A percentile compares a stretch with the other conserved stretches of the same genome.
phyloP scores from a whole-genome alignment of 768 basidiomycete species.

The Hysterangium stoloniferum region DNA sequence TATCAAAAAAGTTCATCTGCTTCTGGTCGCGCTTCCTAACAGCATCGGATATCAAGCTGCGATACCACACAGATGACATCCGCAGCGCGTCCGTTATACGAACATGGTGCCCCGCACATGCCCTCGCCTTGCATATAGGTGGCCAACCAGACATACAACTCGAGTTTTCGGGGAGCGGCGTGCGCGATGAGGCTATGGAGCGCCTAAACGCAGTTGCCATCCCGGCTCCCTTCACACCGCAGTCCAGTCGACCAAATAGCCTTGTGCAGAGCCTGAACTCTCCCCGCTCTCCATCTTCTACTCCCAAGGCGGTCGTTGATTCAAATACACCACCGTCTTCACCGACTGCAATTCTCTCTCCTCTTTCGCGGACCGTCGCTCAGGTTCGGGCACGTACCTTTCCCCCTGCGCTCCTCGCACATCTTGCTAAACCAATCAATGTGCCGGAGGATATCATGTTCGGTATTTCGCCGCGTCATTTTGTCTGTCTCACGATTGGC shows the following conservation, averaged over 20 bases:
- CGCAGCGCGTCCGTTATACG: conserved; percentile 26
- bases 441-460: conserved; percentile 11
- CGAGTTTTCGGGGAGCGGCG: conserved; percentile 35
- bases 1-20: conserved; percentile 32
- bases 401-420: conserved; percentile 27
- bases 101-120: conserved; percentile 22
- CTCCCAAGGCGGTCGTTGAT: conserved; percentile 9
- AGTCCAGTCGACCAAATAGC: conserved; percentile 7
- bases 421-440: conserved; percentile 16
- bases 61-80: conserved; percentile 31
- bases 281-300: conserved; percentile 8
- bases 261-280: not conserved
- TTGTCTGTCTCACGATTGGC: conserved; percentile 58
- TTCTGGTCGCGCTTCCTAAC: conserved; percentile 36
- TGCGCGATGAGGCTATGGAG: conserved; percentile 38
- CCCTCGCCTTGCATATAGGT: conserved; percentile 37
- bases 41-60: conserved; percentile 39
- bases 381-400: conserved; percentile 26
- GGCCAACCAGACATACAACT: conserved; percentile 42
- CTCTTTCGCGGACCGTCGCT: conserved; percentile 34
- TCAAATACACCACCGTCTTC: conserved; percentile 5
- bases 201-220: conserved; percentile 24
- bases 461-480: conserved; percentile 37
- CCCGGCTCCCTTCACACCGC: not conserved
- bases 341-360: conserved; percentile 35